These are phyloP conservation scores for Populus nigra DNA, from an alignment of 345 rosid species.

Conservation along the genomic window DNA sequence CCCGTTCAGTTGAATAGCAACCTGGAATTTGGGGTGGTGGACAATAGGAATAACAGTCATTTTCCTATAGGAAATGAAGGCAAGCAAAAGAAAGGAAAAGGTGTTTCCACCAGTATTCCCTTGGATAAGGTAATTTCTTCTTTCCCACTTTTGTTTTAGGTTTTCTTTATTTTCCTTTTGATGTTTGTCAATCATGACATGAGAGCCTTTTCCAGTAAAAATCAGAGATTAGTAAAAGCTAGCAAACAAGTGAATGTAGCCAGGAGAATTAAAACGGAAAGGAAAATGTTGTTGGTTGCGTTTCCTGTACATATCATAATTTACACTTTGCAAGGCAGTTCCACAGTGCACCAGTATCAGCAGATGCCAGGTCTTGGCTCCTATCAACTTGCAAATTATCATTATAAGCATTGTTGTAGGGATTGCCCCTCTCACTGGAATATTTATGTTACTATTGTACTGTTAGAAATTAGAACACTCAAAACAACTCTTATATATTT, in stretches of 20 bases:
- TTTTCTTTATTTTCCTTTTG: neutral
- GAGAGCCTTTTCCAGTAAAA: neutral
- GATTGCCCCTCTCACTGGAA: neutral
- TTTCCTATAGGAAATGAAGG: slow-evolving; percentile 37
- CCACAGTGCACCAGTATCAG: neutral
- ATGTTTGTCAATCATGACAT: neutral
- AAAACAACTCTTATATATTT: neutral
- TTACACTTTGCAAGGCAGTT: neutral
- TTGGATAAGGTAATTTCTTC: slow-evolving; percentile 49
- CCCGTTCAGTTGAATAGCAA: slow-evolving; percentile 32
- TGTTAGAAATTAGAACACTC: neutral
- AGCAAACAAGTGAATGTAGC: neutral
- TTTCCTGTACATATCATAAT: no score
- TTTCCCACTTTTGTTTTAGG: neutral
- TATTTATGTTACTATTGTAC: neutral
- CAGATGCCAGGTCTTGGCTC: neutral
- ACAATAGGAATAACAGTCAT: slow-evolving; percentile 28
- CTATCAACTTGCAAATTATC: neutral
- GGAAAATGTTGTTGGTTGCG: neutral
- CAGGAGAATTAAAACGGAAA: neutral
- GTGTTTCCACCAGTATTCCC: slow-evolving; percentile 33
- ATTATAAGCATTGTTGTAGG: neutral
- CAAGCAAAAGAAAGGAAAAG: slow-evolving; percentile 51
- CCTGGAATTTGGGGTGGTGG: slow-evolving; percentile 42
- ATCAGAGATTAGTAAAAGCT: neutral